Percentiles rank a stretch among this genome's conserved stretches.
These are phyloP conservation scores for Plantago lanceolata DNA, from an alignment of 305 asterid genomes.

Conservation along the genomic window DNA sequence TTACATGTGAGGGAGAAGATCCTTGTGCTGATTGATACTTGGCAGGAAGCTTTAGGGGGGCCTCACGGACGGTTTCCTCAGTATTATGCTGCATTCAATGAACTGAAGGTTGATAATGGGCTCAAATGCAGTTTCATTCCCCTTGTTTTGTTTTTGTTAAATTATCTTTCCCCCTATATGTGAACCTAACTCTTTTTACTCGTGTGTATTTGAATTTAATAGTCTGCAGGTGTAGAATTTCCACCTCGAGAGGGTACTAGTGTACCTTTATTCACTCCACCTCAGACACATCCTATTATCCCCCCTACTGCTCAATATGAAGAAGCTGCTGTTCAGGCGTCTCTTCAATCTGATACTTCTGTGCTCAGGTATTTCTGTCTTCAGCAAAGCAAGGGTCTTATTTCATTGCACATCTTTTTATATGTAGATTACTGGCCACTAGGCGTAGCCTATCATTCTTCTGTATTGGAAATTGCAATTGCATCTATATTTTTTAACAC, in stretches of 20 bases:
- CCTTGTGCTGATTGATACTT: constrained; percentile 72
- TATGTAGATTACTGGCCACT: too few relatives aligned
- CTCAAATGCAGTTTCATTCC: too few relatives aligned
- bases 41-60: constrained; percentile 98
- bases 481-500: too few relatives aligned
- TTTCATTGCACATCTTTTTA: not conserved
- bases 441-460: too few relatives aligned
- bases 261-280: constrained; percentile 90
- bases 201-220: constrained; percentile 28
- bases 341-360: constrained; percentile 79
- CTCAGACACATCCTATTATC: constrained; percentile 79
- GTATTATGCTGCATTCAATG: constrained; percentile 81
- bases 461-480: too few relatives aligned
- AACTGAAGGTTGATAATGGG: constrained; percentile 50
- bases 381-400: constrained; percentile 4
- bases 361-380: constrained; percentile 69
- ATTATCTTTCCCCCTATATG: not conserved
- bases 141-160: not conserved
- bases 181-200: constrained; percentile 16
- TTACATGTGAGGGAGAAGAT: constrained; percentile 94
- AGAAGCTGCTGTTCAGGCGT: constrained; percentile 93
- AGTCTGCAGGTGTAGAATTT: constrained; percentile 89
- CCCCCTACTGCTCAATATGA: constrained; percentile 56
- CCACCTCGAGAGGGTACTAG: constrained; percentile 84
- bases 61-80: constrained; percentile 80